Evolutionary conservation across 1,139 yeast species (phyloP).

Genomic region (Geotrichum histeridarum): DNA sequence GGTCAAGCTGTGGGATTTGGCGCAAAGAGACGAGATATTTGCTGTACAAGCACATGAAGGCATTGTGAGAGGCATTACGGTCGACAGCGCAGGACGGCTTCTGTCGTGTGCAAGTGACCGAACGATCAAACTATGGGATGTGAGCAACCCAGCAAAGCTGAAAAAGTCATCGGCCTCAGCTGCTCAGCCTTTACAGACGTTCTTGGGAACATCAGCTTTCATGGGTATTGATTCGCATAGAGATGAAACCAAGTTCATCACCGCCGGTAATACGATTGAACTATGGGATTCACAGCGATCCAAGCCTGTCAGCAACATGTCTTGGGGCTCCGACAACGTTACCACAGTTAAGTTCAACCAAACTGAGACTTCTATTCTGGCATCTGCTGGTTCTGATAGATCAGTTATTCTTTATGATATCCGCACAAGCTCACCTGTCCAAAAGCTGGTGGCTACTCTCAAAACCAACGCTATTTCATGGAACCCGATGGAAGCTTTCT

Average conservation of each 20-base stretch:
- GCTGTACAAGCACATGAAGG: conserved; percentile 89
- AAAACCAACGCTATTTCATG: conserved; percentile 84
- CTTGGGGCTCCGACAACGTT: conserved; percentile 96
- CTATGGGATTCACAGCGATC: conserved; percentile 85
- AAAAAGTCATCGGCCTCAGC: conserved; percentile 6
- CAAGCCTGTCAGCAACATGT: conserved; percentile 66
- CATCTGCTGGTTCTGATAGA: conserved; percentile 89
- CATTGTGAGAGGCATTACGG: conserved; percentile 79
- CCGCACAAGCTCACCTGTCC: conserved; percentile 89
- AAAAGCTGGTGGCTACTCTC: conserved; percentile 76
- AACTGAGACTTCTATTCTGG: conserved; percentile 83
- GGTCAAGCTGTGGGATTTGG: conserved; percentile 86
- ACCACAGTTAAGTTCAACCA: conserved; percentile 78
- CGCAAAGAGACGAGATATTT: conserved; percentile 65
- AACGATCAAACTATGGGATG: conserved; percentile 78
- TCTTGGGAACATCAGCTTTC: conserved; percentile 77
- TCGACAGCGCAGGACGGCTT: conserved; percentile 63
- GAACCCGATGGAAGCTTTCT: conserved; percentile 98
- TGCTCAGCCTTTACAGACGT: conserved; percentile 53
- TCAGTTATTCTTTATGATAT: conserved; percentile 86
- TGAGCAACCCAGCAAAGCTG: conserved; percentile 22
- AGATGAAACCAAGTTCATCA: conserved; percentile 67
- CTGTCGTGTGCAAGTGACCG: conserved; percentile 90
- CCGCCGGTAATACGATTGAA: conserved; percentile 87
- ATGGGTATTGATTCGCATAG: conserved; percentile 84